Conservation (phyloP, 2,329 filamentous ascomycete species). For the Monosporascus sp. region DNA sequence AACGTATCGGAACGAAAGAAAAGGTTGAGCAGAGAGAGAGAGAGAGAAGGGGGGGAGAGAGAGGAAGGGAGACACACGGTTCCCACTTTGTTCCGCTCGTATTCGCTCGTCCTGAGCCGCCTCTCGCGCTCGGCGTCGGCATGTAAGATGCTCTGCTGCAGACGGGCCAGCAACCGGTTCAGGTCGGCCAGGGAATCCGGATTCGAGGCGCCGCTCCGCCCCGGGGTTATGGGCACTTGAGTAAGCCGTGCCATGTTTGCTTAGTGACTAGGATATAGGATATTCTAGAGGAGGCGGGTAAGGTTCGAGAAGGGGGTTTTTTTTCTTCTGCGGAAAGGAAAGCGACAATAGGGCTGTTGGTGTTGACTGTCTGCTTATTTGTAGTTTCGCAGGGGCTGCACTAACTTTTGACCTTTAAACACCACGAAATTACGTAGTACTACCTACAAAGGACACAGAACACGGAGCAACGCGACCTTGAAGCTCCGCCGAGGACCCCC, state of each 20-base stretch:
- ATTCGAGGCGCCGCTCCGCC: conserved; percentile 18
- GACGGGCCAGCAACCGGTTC: conserved; percentile 56
- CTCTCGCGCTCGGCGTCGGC: conserved; percentile 54
- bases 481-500: no score
- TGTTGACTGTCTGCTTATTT: background rate
- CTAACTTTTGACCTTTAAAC: no score
- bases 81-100: conserved; percentile 56
- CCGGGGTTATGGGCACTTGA: conserved; percentile 22
- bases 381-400: no score
- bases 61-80: conserved; percentile 44
- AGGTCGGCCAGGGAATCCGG: conserved; percentile 46
- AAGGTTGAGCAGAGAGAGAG: background rate
- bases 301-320: background rate
- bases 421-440: no score
- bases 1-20: conserved; percentile 6
- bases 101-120: conserved; percentile 54
- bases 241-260: conserved; percentile 24
- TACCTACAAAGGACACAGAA: background rate
- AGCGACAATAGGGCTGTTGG: background rate
- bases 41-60: background rate
- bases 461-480: conserved; percentile 7
- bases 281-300: background rate
- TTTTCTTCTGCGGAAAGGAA: no score
- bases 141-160: conserved; percentile 61
- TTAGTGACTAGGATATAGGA: no score